These are phyloP conservation scores for Cryptosporidium meleagridis DNA, from an alignment of 169 alveolate genomes.

Conservation along the genomic window DNA sequence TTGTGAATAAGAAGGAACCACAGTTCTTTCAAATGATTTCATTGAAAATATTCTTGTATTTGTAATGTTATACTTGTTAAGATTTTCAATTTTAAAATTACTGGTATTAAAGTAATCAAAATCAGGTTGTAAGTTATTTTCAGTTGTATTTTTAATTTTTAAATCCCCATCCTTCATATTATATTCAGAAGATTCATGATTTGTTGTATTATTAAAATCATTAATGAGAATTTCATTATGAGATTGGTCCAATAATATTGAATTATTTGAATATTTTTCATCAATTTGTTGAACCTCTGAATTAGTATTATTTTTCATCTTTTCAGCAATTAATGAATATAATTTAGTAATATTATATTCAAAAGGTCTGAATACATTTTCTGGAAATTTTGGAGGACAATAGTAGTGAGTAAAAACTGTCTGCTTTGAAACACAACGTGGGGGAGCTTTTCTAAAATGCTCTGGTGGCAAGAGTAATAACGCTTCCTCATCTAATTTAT, in stretches of 20 bases:
- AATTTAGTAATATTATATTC: slow-evolving; percentile 8
- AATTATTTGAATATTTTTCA: not conserved
- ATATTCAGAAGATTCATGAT: not conserved
- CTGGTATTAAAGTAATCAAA: slow-evolving; percentile 1
- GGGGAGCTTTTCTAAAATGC: slow-evolving; percentile 42
- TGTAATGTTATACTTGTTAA: slow-evolving; percentile 2
- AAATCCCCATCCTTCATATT: not conserved
- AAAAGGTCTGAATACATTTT: slow-evolving; percentile 41
- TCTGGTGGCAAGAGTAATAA: slow-evolving; percentile 31
- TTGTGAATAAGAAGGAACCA: slow-evolving; percentile 55
- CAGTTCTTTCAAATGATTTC: slow-evolving; percentile 46
- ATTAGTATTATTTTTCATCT: not conserved
- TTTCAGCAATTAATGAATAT: not conserved
- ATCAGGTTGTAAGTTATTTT: not conserved
- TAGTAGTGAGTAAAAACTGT: slow-evolving; percentile 56
- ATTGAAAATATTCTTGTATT: slow-evolving; percentile 1
- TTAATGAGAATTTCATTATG: not conserved
- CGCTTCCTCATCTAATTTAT: slow-evolving; percentile 48
- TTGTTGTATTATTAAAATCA: not conserved
- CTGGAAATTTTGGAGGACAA: slow-evolving; percentile 63
- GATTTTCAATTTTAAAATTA: slow-evolving; percentile 12
- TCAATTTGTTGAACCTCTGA: not conserved
- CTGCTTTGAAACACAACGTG: slow-evolving; percentile 63
- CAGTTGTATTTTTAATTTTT: not conserved
- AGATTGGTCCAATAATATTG: not conserved